A percentile compares a stretch with the other conserved stretches of the same genome.
Evolutionary conservation across 129 eudicot genomes (phyloP).

Genomic region (Apium graveolens): DNA sequence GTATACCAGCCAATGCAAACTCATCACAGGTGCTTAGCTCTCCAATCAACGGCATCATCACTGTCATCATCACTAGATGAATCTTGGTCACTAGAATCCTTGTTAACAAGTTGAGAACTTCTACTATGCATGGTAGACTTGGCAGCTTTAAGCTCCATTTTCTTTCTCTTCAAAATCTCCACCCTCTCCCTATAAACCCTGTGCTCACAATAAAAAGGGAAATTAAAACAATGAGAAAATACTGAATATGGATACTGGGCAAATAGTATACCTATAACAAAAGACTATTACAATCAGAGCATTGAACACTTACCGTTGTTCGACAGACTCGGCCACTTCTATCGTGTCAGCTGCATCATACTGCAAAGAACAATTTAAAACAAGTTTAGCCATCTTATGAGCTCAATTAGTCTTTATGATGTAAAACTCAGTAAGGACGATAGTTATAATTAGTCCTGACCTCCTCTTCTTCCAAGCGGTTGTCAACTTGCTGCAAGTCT

Average conservation of each 20-base stretch:
- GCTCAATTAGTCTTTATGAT: not conserved
- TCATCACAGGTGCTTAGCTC: conserved; percentile 74
- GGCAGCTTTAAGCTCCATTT: conserved; percentile 63
- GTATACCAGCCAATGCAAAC: not conserved
- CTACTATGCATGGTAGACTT: conserved; percentile 29
- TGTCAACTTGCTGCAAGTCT: conserved; percentile 75
- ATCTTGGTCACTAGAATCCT: conserved; percentile 35
- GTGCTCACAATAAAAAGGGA: conserved; percentile 18
- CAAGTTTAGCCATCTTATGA: not conserved
- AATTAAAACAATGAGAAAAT: not conserved
- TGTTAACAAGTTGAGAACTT: conserved; percentile 25
- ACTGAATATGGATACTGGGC: not conserved
- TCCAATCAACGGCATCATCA: conserved; percentile 83
- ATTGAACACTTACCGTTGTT: conserved; percentile 48
- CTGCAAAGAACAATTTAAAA: conserved; percentile 33
- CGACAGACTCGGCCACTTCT: conserved; percentile 84
- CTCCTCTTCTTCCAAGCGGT: conserved; percentile 94
- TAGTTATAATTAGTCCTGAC: conserved; percentile 25
- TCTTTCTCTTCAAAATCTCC: conserved; percentile 63
- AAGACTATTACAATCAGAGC: not conserved
- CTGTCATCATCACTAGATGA: conserved; percentile 80
- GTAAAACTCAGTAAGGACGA: not conserved
- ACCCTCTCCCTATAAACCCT: conserved; percentile 77
- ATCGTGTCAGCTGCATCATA: conserved; percentile 93
- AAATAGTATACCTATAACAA: not conserved